Evolutionary conservation across 1,284 basidiomycete species (phyloP), one percentile per base, ranked within the genome.

Genomic region (Lentinula novae-zelandiae): DNA sequence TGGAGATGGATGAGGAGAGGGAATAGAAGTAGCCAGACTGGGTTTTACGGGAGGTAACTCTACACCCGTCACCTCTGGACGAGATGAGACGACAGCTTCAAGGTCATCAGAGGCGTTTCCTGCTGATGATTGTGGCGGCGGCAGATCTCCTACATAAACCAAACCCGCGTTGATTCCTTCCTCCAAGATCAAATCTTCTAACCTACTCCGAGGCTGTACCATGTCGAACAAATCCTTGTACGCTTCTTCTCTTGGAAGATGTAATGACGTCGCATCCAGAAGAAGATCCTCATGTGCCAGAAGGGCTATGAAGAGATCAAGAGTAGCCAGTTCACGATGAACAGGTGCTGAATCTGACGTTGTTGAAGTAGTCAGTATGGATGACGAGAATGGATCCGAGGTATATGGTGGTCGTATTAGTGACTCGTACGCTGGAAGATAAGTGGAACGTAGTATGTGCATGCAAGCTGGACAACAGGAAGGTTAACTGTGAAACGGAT

Each of bases 191-290:
- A 85, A 74, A 69, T 85, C 83, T 68, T 85, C 83, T n/a, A 81
- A 68, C 33, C 83, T 75, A 20, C 77, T 78, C 59, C 81, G 78
- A n/a, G 83, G 84, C 69, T 85, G 82, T 71, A 76, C 78, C 55
- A 84, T 74, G 63, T 84, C 83, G 67, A 85, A 85, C 34, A 85
- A 71, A 65, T 86, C 83, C 64, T 78, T 78, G 73, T 84, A 85
- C 12, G 76, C 76, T 69, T 84, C 84, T 54, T 82, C 82, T 34
- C 81, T 74, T 61, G 82, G 83, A 20, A 85, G 77, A 64, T 85
- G 84, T 22, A 85, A 71, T 67, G 81, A 78, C 7, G 75, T 75
- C 48, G 83, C 81, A 66, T 86, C 84, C 63, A 76, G 69, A 75
- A 80, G 79, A 40, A 85, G 74, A 66, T 85, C 84, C 63, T 85